These are phyloP conservation scores for Flaveria trinervia DNA, from an alignment of 129 eudicot species.

Conservation along the genomic window DNA sequence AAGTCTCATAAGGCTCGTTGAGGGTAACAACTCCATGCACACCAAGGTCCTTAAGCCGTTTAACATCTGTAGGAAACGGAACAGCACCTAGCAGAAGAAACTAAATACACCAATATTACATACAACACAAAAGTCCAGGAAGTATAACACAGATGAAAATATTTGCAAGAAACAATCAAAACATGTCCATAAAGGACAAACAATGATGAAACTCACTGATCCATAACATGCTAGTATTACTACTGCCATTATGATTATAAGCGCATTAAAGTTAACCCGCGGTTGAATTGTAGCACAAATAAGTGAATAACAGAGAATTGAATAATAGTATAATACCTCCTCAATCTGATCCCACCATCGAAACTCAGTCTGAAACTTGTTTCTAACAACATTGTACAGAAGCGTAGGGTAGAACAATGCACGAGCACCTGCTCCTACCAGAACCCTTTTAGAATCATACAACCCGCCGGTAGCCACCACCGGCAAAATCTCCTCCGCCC, in stretches of 20 bases:
- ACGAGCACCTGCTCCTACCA: conserved; percentile 74
- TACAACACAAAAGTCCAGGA: too few species aligned
- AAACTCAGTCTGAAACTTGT: conserved; percentile 56
- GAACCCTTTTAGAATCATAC: conserved; percentile 47
- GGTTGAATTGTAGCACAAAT: too few species aligned
- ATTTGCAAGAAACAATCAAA: too few species aligned
- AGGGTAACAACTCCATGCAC: conserved; percentile 59
- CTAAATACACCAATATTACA: conserved; percentile 26
- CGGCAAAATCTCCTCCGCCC: too few species aligned
- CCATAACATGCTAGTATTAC: not conserved
- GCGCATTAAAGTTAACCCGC: not conserved
- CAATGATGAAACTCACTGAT: too few species aligned
- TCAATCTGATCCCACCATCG: conserved; percentile 81
- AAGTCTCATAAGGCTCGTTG: conserved; percentile 70
- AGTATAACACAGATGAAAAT: too few species aligned
- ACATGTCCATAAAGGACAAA: too few species aligned
- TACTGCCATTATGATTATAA: too few species aligned
- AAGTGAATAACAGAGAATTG: not conserved
- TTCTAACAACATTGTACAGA: conserved; percentile 61
- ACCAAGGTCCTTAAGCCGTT: conserved; percentile 56
- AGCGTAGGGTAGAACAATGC: conserved; percentile 64
- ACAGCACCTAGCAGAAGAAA: conserved; percentile 68
- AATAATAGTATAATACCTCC: conserved; percentile 43
- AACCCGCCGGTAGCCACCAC: not conserved
- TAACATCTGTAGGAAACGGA: conserved; percentile 58